Base-by-base conservation (phyloP, 176 grass and related monocot species). In the Tillandsia leiboldiana region DNA sequence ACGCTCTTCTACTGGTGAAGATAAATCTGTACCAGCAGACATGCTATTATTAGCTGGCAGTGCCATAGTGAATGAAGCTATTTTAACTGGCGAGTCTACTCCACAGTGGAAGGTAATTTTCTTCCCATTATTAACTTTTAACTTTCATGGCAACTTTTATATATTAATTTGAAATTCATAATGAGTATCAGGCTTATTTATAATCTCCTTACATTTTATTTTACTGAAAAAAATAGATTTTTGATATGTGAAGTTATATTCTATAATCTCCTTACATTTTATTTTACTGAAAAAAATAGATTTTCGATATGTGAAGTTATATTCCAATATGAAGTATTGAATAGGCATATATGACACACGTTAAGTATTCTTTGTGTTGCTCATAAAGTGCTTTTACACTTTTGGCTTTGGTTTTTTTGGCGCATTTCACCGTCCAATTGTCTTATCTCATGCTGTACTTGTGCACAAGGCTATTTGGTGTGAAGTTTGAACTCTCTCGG, bases 51-150 rank as follows among this genome's bases (percentile, higher is more conserved):
- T 99, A 73, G 82, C 94, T 68, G 94, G 94, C 56, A 90, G 79
- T 63, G 86, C 84, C 33, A 99, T 99, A 72, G 82, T 90, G 50
- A 99, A 99, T 83, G 89, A 99, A 93, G 94, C 94, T 63, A 99
- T 99, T 84, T 82, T 99, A 17, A 99, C 94, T 59, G 94, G 94
- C 86, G 94, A 99, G 79, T 99, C 94, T 78, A 99, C 94, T 73
- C 94, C 94, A 28, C 94, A 99, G 63, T 99, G 94, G 94, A 99
- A 99, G 94, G 94, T 96, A 61, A n/a, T 53, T 50, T 69, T 80
- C 15, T 78, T 2, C 13, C 67, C 62, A 26, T 9, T 74, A 3
- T 5, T 61, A 9, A 9, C 0, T 50, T 14, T 67, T 49, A 65
- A 27, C 12, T 61, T 10, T 49, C 6, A 42, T 64, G 48, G 51